phyloP scores from a whole-genome alignment of 169 alveolate genomes.

The Cryptosporidium andersoni region DNA sequence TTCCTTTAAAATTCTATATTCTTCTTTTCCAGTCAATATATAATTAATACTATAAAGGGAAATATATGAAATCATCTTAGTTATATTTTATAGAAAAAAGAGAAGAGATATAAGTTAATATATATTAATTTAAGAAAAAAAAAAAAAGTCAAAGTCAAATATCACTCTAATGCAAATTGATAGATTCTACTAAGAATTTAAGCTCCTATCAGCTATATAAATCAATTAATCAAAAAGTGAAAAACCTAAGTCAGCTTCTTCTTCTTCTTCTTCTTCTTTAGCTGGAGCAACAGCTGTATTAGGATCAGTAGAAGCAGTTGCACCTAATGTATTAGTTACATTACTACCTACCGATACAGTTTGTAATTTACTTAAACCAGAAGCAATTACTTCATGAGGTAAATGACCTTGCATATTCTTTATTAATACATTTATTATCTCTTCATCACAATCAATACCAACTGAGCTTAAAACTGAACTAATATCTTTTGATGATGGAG shows the following conservation, averaged over 20 bases:
- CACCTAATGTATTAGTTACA: constrained; percentile 55
- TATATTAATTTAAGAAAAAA: too few relatives aligned
- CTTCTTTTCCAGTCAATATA: too few relatives aligned
- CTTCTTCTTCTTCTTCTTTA: constrained; percentile 72
- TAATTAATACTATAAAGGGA: too few relatives aligned
- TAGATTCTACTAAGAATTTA: not conserved
- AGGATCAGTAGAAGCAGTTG: constrained; percentile 60
- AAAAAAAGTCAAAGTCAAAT: constrained; percentile 22
- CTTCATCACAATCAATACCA: constrained; percentile 74
- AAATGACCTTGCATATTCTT: constrained; percentile 74
- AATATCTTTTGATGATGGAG: constrained; percentile 74
- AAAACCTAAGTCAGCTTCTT: constrained; percentile 73
- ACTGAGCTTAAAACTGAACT: constrained; percentile 74
- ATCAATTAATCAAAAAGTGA: constrained; percentile 67
- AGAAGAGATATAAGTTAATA: not conserved
- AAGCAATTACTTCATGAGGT: constrained; percentile 75
- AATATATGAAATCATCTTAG: too few relatives aligned
- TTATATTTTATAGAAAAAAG: too few relatives aligned
- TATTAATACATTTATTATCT: constrained; percentile 67
- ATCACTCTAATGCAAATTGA: not conserved
- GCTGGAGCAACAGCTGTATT: constrained; percentile 45
- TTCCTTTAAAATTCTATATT: too few relatives aligned
- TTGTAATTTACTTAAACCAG: constrained; percentile 72
- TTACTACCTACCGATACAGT: constrained; percentile 69
- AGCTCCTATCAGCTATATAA: constrained; percentile 10